Conservation (phyloP, 805 yeast genomes). For the Metschnikowia continentalis region DNA sequence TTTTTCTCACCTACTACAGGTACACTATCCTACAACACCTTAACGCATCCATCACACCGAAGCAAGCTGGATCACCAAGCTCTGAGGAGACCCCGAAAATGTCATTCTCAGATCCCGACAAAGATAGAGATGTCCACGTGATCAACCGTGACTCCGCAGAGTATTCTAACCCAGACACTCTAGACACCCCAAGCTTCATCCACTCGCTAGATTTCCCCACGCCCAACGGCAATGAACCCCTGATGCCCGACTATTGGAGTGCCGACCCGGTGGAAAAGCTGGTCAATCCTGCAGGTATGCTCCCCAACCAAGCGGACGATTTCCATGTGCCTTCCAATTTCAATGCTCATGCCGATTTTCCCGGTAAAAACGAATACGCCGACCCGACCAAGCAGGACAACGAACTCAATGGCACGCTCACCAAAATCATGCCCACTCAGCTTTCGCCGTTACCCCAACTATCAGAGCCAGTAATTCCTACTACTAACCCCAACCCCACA, state of each 20-base stretch:
- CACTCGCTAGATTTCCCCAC: slow-evolving; percentile 17
- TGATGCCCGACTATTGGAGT: slow-evolving; percentile 5
- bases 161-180: slow-evolving; percentile 7
- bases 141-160: slow-evolving; percentile 13
- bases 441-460: slow-evolving; percentile 18
- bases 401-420: slow-evolving; percentile 11
- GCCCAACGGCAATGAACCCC: slow-evolving; percentile 6
- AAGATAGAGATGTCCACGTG: slow-evolving; percentile 16
- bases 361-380: background rate
- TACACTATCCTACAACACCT: background rate
- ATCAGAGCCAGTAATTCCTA: slow-evolving; percentile 17
- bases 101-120: slow-evolving; percentile 10
- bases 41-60: background rate
- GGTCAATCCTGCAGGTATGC: background rate
- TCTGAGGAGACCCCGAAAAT: slow-evolving; percentile 2
- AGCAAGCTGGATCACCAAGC: background rate
- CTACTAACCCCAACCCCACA: slow-evolving; percentile 3
- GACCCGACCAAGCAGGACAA: background rate
- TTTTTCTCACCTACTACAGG: background rate
- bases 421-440: slow-evolving; percentile 6
- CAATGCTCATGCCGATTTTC: slow-evolving; percentile 6
- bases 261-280: background rate
- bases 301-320: background rate
- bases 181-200: slow-evolving; percentile 18
- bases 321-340: background rate